Evolutionary conservation across 768 basidiomycete species (phyloP).

Genomic region (Dictyophora rubrovolvata): DNA sequence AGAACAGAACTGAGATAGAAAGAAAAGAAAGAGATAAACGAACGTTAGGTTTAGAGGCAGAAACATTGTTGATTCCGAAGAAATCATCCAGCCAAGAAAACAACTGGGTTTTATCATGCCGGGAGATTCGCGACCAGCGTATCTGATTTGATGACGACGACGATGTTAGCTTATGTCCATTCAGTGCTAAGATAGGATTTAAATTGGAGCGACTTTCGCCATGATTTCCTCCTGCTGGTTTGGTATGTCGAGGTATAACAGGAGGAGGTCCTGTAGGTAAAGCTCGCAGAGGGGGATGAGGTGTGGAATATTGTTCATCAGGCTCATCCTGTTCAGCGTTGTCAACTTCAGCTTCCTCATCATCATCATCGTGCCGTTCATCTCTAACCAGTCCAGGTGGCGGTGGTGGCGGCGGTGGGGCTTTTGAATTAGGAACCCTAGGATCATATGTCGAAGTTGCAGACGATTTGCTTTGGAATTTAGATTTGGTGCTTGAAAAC

Average conservation of each 20-base stretch:
- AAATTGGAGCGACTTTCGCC: not conserved
- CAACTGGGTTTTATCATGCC: constrained; percentile 59
- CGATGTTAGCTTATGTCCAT: not conserved
- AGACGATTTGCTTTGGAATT: constrained; percentile 43
- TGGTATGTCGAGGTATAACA: not conserved
- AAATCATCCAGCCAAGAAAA: constrained; percentile 79
- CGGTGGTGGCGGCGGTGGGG: constrained; percentile 22
- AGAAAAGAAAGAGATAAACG: not conserved
- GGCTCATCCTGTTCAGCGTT: constrained; percentile 14
- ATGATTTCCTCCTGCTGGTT: not conserved
- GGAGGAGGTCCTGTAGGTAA: constrained; percentile 20
- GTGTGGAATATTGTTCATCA: constrained; percentile 12
- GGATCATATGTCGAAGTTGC: constrained; percentile 58
- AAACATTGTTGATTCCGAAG: constrained; percentile 30
- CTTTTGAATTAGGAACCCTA: constrained; percentile 17
- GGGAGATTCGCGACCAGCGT: constrained; percentile 60
- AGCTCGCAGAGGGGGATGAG: constrained; percentile 11
- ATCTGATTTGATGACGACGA: constrained; percentile 24
- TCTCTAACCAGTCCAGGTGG: constrained; percentile 2
- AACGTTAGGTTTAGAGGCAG: not conserved
- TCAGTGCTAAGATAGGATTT: not conserved
- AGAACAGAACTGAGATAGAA: not conserved
- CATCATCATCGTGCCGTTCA: not conserved
- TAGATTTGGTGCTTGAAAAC: constrained; percentile 45
- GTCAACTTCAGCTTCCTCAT: not conserved